phyloP scores from a whole-genome alignment of 345 rosid species.

The Nephelium lappaceum region DNA sequence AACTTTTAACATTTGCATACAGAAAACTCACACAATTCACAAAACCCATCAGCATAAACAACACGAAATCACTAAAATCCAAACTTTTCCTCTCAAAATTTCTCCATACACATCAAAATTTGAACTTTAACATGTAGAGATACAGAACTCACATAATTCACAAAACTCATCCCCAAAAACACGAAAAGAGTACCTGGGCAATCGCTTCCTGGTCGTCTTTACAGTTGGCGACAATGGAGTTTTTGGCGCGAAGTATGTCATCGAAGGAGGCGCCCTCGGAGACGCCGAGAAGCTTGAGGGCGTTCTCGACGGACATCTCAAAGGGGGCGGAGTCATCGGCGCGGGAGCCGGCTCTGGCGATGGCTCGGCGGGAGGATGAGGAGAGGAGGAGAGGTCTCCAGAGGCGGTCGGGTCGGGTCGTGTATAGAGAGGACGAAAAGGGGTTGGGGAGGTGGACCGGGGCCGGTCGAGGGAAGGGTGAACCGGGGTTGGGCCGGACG shows the following conservation, averaged over 20 bases:
- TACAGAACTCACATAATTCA: neutral
- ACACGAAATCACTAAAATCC: neutral
- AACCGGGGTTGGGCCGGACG: constrained; percentile 65
- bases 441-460: constrained; percentile 25
- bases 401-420: constrained; percentile 31
- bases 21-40: neutral
- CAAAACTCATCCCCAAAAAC: neutral
- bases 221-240: constrained; percentile 65
- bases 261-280: constrained; percentile 86
- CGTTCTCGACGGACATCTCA: constrained; percentile 96
- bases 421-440: constrained; percentile 15
- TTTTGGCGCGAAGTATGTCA: constrained; percentile 94
- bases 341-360: constrained; percentile 62
- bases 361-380: constrained; percentile 38
- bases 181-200: constrained; percentile 61
- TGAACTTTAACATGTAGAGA: neutral
- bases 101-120: neutral
- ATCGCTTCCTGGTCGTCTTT: constrained; percentile 79
- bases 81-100: neutral
- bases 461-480: constrained; percentile 37
- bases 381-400: constrained; percentile 39
- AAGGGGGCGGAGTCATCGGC: constrained; percentile 89
- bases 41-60: neutral
- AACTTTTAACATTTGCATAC: neutral
- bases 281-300: constrained; percentile 93